Evolutionary conservation across 2,329 filamentous ascomycete species (phyloP).

Genomic region (Dactylellina leptospora): DNA sequence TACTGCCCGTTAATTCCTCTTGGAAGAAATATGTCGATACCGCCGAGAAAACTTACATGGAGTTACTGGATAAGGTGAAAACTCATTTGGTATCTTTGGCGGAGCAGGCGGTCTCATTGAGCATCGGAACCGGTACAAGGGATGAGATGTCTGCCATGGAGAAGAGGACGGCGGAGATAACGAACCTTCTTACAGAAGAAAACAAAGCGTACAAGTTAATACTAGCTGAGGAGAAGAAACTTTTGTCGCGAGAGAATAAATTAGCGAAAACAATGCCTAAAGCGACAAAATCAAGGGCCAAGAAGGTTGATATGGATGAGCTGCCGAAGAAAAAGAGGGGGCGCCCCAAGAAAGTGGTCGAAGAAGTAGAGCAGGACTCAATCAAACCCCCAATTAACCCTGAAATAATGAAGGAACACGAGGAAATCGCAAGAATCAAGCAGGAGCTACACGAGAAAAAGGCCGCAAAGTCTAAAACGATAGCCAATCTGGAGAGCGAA

Average conservation of each 20-base stretch:
- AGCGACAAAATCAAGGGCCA: neutral
- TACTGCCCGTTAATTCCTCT: constrained; percentile 84
- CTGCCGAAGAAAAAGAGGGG: constrained; percentile 14
- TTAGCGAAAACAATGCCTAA: neutral
- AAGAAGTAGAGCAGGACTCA: neutral
- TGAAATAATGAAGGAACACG: neutral
- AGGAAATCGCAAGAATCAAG: neutral
- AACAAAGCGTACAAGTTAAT: constrained; percentile 1
- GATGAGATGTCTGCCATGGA: neutral
- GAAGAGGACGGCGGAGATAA: neutral
- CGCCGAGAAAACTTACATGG: constrained; percentile 83
- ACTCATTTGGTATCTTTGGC: constrained; percentile 77
- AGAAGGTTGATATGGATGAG: neutral
- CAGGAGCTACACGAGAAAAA: neutral
- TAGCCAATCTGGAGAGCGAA: neutral
- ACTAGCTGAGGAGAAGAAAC: constrained; percentile 16
- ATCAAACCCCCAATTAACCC: neutral
- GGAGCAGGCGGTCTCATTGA: constrained; percentile 71
- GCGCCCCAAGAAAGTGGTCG: neutral
- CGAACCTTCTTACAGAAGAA: constrained; percentile 1
- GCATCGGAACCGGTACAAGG: constrained; percentile 16
- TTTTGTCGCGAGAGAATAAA: constrained; percentile 6
- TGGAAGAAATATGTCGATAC: constrained; percentile 87
- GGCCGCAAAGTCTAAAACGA: neutral
- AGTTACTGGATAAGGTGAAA: constrained; percentile 78